Conservation (phyloP, 192 early-diverging fungal genomes). For the Coemansia sp. region DNA sequence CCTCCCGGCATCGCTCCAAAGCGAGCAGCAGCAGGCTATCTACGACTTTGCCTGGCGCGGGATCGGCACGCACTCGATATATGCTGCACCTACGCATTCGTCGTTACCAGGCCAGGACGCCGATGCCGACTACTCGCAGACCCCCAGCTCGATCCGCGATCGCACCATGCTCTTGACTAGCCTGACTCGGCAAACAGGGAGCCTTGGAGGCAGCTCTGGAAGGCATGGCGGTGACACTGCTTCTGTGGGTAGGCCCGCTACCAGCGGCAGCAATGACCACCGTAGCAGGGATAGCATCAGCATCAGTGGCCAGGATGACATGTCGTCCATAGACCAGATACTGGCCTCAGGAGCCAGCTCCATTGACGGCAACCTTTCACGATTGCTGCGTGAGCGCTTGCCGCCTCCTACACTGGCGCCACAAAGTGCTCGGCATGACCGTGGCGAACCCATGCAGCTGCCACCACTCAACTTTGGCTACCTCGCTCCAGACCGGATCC, state of each 20-base stretch:
- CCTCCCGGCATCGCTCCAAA: constrained; percentile 22
- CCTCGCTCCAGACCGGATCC: constrained; percentile 29
- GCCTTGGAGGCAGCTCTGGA: constrained; percentile 25
- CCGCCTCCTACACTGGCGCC: constrained; percentile 3
- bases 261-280: background rate
- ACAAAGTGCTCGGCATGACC: background rate
- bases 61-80: constrained; percentile 27
- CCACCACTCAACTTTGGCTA: constrained; percentile 36
- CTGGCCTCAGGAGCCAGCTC: constrained; percentile 20
- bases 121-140: constrained; percentile 42
- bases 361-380: constrained; percentile 30
- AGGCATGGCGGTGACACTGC: constrained; percentile 11
- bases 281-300: constrained; percentile 13
- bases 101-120: constrained; percentile 3
- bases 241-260: background rate
- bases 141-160: constrained; percentile 46
- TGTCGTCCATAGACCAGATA: constrained; percentile 44
- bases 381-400: constrained; percentile 35
- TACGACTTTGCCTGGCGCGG: constrained; percentile 20
- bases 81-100: constrained; percentile 6
- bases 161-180: constrained; percentile 48
- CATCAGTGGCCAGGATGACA: constrained; percentile 32
- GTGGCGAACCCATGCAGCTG: constrained; percentile 2
- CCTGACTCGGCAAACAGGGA: constrained; percentile 20
- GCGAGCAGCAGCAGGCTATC: constrained; percentile 9